Evolutionary conservation across 352 stramenopile species (phyloP), one percentile per base, ranked within the genome.

Genomic region (Phytophthora boehmeriae): DNA sequence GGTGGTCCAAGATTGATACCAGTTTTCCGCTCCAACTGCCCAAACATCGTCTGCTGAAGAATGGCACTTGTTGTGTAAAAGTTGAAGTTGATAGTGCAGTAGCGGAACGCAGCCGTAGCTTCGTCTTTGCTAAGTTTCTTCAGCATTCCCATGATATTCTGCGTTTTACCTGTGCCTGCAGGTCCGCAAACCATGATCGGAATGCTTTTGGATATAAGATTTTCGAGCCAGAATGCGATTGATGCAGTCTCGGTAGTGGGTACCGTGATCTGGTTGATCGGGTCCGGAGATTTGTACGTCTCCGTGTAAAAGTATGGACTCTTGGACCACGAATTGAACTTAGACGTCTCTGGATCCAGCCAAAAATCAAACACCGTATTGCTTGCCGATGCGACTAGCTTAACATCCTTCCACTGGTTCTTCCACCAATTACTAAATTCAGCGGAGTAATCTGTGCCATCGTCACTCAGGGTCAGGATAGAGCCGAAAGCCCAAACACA

Each of bases 351-450:
- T 0, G 93, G 88, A 58, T 99, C 92, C 13, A 99, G 88, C 89
- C 92, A 99, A 63, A 98, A 99, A 73, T 99, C 96, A 61, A 99
- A 99, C 23, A 99, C 92, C 4, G 94, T 98, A 55, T 98, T 97
- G 66, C 95, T 95, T 5, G 86, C 87, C 0, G 80, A 94, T 16
- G 83, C 86, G 8, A 96, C 96, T 25, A 99, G 88, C 67, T 98
- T 98, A 8, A 99, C 93, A 58, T 96, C 86, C 54, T 98, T 98
- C 89, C 95, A 99, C 59, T 98, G 89, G 32, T 89, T 88, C 51
- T 96, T 94, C 95, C 95, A 99, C 90, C 89, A 99, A 60, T 97
- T 97, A 56, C 88, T 98, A 68, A 99, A 98, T 57, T 98, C 78
- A 19, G 83, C 83, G 2, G 94, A 90, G 71, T 98, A 98, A 67